These are phyloP conservation scores for Carallia pectinifolia DNA, from an alignment of 345 rosid species.

Conservation along the genomic window DNA sequence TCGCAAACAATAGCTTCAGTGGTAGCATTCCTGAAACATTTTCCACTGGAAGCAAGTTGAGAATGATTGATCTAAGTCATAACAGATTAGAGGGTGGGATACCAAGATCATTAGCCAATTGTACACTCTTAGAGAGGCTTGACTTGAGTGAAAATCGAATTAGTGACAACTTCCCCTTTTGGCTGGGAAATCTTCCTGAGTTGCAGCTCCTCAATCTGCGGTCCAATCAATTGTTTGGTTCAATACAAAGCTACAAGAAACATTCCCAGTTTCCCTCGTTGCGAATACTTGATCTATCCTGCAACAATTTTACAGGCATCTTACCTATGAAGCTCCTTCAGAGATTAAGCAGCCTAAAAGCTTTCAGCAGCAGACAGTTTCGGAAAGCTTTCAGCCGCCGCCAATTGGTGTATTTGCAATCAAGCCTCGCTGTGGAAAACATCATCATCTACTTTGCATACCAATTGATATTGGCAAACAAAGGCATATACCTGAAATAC, in stretches of 20 bases:
- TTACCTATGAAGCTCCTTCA: background rate
- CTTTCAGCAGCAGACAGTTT: background rate
- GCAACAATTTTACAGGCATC: background rate
- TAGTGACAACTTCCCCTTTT: background rate
- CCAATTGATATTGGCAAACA: background rate
- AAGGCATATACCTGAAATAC: background rate
- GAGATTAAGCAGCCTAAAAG: background rate
- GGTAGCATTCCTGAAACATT: background rate
- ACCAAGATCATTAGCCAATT: constrained; percentile 4
- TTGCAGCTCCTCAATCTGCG: background rate
- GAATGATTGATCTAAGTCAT: background rate
- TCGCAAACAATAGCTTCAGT: background rate
- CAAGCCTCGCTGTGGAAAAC: fast-evolving
- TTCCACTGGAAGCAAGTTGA: background rate
- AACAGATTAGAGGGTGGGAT: constrained; percentile 1
- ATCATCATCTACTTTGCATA: background rate
- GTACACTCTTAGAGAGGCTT: background rate
- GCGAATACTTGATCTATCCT: background rate
- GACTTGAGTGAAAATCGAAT: background rate
- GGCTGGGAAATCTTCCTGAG: background rate
- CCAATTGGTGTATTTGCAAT: background rate
- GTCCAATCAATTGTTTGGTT: background rate
- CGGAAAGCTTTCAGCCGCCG: background rate
- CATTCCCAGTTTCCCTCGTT: background rate
- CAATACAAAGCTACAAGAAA: background rate